phyloP scores from a whole-genome alignment of 495 filamentous ascomycete species.

The Neurospora cerealis region DNA sequence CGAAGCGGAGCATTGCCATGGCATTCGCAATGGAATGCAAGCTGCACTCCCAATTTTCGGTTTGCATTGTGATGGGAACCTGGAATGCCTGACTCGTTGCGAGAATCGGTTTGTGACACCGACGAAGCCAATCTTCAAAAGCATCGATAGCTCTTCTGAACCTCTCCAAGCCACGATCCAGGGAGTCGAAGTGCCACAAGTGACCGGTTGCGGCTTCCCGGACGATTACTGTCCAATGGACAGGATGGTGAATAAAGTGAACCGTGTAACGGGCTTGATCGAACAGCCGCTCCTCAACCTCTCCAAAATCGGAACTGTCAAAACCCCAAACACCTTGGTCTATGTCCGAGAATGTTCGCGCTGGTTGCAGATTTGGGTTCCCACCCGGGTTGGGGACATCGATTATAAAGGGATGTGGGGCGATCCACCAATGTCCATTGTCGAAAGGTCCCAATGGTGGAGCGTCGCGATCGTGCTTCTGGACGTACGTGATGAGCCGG shows the following conservation, averaged over 20 bases:
- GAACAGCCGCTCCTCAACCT: neutral
- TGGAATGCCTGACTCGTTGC: neutral
- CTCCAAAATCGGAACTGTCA: neutral
- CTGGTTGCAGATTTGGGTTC: neutral
- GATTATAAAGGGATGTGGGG: neutral
- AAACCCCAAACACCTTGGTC: neutral
- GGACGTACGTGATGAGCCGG: neutral
- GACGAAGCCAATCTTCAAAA: neutral
- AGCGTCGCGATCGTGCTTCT: neutral
- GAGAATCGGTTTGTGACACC: neutral
- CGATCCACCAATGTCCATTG: constrained; percentile 3
- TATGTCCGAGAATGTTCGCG: neutral
- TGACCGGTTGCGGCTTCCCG: neutral
- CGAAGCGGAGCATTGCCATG: constrained; percentile 10
- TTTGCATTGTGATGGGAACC: neutral
- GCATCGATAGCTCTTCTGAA: neutral
- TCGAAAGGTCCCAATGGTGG: neutral
- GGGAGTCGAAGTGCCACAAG: constrained; percentile 2
- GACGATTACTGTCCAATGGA: constrained; percentile 1
- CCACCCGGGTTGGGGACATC: neutral
- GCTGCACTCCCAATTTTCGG: constrained; percentile 5
- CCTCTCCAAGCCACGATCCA: neutral
- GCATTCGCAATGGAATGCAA: constrained; percentile 9
- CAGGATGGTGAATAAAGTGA: neutral
- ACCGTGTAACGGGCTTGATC: neutral